phyloP scores from a whole-genome alignment of 257 asterid species.

The Forsythia viridissima region DNA sequence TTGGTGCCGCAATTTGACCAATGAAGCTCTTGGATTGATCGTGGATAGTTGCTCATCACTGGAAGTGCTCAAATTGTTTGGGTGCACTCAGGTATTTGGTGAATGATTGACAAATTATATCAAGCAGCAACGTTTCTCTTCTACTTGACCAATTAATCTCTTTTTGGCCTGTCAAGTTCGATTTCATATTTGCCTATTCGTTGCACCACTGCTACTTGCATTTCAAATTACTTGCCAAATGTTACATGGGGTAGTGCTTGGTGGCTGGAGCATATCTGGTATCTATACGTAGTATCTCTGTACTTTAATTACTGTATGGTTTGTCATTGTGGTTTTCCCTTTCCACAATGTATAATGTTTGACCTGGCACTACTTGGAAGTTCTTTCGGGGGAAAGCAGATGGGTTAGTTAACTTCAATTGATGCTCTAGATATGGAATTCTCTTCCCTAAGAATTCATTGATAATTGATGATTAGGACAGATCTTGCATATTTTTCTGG shows the following conservation, averaged over 20 bases:
- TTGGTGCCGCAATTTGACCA: constrained; percentile 80
- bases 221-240: background rate
- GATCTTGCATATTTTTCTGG: background rate
- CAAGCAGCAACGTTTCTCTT: background rate
- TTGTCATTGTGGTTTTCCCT: background rate
- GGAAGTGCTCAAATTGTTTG: constrained; percentile 77
- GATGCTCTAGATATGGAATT: too few relatives aligned
- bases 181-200: background rate
- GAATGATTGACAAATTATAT: constrained; percentile 3
- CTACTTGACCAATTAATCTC: background rate
- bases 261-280: background rate
- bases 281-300: background rate
- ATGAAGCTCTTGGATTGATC: constrained; percentile 88
- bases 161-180: background rate
- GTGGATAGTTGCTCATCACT: constrained; percentile 72
- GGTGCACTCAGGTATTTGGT: constrained; percentile 78
- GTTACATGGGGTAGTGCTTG: background rate
- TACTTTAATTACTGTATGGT: background rate
- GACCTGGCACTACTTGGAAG: background rate
- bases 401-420: background rate
- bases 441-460: background rate
- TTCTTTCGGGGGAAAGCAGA: background rate
- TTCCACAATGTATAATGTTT: background rate
- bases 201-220: background rate
- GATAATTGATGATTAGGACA: too few relatives aligned